Evolutionary conservation across 1,139 yeast genomes (phyloP).

Genomic region (Casaregolazyma suthepensis): DNA sequence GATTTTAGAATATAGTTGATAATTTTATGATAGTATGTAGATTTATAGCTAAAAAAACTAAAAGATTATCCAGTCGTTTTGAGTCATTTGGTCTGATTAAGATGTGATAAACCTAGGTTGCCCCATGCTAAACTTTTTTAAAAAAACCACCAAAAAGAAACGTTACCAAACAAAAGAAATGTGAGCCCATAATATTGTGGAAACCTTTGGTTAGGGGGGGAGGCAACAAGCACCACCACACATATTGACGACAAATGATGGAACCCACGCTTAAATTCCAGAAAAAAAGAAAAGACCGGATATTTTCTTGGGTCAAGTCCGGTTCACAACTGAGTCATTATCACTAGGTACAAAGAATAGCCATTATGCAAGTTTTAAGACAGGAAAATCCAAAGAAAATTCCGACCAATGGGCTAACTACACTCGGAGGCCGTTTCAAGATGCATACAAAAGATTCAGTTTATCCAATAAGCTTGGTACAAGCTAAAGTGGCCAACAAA

Average conservation of each 20-base stretch:
- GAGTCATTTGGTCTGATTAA: not conserved
- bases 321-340: not conserved
- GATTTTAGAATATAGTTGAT: too few relatives aligned
- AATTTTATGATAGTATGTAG: too few relatives aligned
- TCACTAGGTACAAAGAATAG: not conserved
- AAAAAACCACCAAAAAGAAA: not conserved
- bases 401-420: not conserved
- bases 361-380: not conserved
- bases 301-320: not conserved
- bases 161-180: not conserved
- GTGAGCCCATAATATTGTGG: not conserved
- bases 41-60: too few relatives aligned
- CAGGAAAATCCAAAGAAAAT: not conserved
- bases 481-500: not conserved
- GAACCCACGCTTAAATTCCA: not conserved
- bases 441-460: not conserved
- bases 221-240: not conserved
- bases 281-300: not conserved
- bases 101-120: not conserved
- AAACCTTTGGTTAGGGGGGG: not conserved
- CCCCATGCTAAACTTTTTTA: not conserved
- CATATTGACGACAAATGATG: not conserved
- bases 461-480: not conserved
- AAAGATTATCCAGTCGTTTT: not conserved
- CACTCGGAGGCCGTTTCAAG: not conserved